These are phyloP conservation scores for Dentiscutata heterogama DNA, from an alignment of 371 early-diverging fungal species.

Conservation along the genomic window DNA sequence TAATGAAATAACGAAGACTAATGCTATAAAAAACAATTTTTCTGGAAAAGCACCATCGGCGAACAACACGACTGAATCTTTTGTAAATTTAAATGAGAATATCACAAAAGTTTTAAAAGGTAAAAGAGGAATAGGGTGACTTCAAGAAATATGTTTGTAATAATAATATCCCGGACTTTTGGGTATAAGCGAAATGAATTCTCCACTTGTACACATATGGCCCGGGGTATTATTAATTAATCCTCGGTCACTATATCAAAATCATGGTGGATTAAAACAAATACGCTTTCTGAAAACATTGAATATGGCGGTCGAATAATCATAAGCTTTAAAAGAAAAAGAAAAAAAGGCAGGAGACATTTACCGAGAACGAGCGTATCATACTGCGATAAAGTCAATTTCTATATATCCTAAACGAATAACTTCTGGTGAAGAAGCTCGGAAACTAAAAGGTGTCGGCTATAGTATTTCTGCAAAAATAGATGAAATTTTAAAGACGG, in stretches of 20 bases:
- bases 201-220: too few relatives aligned
- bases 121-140: background rate
- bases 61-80: background rate
- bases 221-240: too few relatives aligned
- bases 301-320: background rate
- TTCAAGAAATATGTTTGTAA: too few relatives aligned
- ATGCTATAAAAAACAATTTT: background rate
- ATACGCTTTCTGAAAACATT: background rate
- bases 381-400: constrained; percentile 36
- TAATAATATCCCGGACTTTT: too few relatives aligned
- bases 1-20: background rate
- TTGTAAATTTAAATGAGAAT: constrained; percentile 19
- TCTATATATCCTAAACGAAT: constrained; percentile 30
- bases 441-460: constrained; percentile 32
- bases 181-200: too few relatives aligned
- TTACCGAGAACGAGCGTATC: constrained; percentile 45
- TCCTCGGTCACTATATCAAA: too few relatives aligned
- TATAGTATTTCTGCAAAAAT: constrained; percentile 39
- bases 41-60: background rate
- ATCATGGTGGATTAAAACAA: background rate
- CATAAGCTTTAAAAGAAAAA: constrained; percentile 2
- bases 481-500: constrained; percentile 44
- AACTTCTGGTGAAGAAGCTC: constrained; percentile 46
- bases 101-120: constrained; percentile 25
- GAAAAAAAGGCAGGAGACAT: constrained; percentile 1